Base-by-base conservation (phyloP, 1,284 basidiomycete species). In the Xanthoconium separans region DNA sequence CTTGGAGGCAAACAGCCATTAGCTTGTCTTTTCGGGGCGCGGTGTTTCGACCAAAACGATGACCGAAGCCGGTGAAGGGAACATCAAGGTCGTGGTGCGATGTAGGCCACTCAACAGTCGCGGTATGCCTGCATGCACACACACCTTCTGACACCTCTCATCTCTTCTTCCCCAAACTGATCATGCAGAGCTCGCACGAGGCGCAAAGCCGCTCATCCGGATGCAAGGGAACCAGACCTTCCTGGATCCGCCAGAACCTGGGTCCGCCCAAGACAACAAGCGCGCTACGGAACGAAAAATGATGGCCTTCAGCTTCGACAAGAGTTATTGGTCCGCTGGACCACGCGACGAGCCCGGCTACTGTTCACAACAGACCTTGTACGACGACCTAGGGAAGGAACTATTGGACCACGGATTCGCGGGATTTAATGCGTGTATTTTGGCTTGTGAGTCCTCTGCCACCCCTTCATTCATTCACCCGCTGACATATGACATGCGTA, bases 351-450 rank as follows among this genome's bases (percentile, higher is more conserved):
- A 96, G 53, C 88, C 91, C 0, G 77, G 78, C 13, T 97, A 97
- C 66, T 95, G 93, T 62, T 93, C 89, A 8, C 95, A 98, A 69
- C 86, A 95, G 70, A 98, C 94, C 0, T 77, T 98, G 55, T 98
- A 94, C 72, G 86, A 96, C 61, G 96, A 98, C 77, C 75, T 99
- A 34, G 97, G 97, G 44, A 89, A 91, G 71, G 96, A 98, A 66
- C 75, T 99, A 49, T 78, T 99, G 63, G 91, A 98, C 70, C 95
- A 98, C 72, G 89, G 92, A 43, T 98, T 98, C 75, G 78, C 91
- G 46, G 97, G 96, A 24, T 99, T 98, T 77, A 98, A 99, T 78
- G 93, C 95, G 51, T 96, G 93, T 81, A 96, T 97, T 73, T 80
- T 98, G 71, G 94, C 95, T 72, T 96, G 93, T 97, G 75, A 81